phyloP scores from a whole-genome alignment of 495 filamentous ascomycete species.

The Xylaria scruposa region DNA sequence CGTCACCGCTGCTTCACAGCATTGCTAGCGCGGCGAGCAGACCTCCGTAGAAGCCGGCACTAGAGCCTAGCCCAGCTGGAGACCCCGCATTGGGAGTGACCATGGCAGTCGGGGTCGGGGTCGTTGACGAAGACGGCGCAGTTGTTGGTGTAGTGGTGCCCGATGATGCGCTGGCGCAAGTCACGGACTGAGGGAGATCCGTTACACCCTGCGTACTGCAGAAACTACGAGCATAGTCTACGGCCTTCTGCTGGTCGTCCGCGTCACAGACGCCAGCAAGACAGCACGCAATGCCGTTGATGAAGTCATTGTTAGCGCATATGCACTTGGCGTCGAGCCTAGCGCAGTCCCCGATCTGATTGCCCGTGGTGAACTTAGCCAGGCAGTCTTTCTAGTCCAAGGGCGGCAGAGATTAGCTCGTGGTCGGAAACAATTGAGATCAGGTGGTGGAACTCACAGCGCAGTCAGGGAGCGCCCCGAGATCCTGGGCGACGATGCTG shows the following conservation, averaged over 20 bases:
- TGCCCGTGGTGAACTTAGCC: constrained; percentile 49
- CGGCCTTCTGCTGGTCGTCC: constrained; percentile 58
- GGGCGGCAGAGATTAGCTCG: constrained; percentile 28
- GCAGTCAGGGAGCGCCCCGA: constrained; percentile 58
- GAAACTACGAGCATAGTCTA: constrained; percentile 39
- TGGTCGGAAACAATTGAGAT: not conserved
- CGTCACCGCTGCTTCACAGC: constrained; percentile 10
- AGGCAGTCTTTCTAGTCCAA: constrained; percentile 61
- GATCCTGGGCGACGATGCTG: constrained; percentile 47
- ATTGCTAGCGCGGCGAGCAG: constrained; percentile 25
- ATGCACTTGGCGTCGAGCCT: constrained; percentile 68
- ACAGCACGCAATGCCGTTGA: constrained; percentile 71
- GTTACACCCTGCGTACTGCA: constrained; percentile 29
- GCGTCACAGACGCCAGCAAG: constrained; percentile 60
- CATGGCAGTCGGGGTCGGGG: not conserved
- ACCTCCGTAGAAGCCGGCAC: constrained; percentile 17
- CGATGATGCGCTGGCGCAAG: constrained; percentile 20
- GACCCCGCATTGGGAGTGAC: constrained; percentile 18
- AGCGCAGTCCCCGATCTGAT: constrained; percentile 59
- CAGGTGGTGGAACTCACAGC: constrained; percentile 50
- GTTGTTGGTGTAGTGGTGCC: constrained; percentile 12
- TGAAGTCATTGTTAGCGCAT: constrained; percentile 65
- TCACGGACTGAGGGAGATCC: constrained; percentile 23
- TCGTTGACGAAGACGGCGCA: not conserved
- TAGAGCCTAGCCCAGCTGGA: not conserved